These are phyloP conservation scores for Trichoderma guizhouense DNA, from an alignment of 2,329 filamentous ascomycete genomes.

Conservation along the genomic window DNA sequence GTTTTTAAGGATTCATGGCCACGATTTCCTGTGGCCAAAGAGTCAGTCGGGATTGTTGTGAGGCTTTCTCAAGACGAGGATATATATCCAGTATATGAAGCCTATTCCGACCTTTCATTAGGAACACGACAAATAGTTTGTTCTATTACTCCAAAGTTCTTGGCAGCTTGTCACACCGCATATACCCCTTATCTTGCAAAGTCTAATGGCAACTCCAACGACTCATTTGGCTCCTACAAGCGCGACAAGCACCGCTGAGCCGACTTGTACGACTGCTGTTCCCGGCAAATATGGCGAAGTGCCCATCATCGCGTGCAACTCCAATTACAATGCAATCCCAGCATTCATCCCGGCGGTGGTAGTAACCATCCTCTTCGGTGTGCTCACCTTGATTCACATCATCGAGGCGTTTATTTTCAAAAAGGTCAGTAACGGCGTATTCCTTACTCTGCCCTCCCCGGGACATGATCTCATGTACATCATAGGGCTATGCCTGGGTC, in stretches of 20 bases:
- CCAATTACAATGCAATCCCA: background rate
- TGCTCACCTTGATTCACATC: background rate
- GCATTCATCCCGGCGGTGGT: background rate
- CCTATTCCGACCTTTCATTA: background rate
- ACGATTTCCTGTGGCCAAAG: background rate
- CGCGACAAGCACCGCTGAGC: background rate
- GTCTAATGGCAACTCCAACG: background rate
- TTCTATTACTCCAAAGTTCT: background rate
- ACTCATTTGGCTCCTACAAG: background rate
- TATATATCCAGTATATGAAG: background rate
- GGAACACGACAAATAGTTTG: background rate
- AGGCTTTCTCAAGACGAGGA: background rate
- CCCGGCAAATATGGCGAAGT: constrained; percentile 1
- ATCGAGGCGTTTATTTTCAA: constrained; percentile 4
- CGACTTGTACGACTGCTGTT: constrained; percentile 1
- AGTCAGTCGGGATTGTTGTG: background rate
- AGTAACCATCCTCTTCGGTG: background rate
- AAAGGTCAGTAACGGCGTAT: background rate
- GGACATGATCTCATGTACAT: background rate
- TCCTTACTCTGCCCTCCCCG: background rate
- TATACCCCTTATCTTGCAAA: no score
- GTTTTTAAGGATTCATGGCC: background rate
- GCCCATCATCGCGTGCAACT: background rate
- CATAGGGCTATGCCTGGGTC: background rate
- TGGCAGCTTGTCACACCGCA: background rate